Evolutionary conservation across 495 filamentous ascomycete species (phyloP), one percentile per base, ranked within the genome.

Genomic region (Lophiotrema nucula): DNA sequence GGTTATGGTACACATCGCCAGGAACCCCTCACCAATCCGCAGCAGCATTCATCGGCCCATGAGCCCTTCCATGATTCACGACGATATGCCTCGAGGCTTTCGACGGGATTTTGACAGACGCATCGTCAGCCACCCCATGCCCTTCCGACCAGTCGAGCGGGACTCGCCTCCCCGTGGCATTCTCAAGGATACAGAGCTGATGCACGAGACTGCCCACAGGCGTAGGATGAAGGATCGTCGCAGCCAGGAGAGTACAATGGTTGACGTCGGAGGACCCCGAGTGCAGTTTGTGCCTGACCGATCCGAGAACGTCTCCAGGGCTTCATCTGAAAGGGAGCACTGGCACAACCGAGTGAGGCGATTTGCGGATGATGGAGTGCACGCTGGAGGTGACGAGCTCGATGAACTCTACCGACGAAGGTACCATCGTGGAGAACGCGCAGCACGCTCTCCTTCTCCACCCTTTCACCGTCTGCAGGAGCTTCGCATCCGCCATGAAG

Each of bases 191-290:
- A 5, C 25, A 23, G 27, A 33, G 5, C 19, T 21, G 33, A 31
- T 28, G 28, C 18, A 44, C 35, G 37, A 56, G 24, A 56, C 45
- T 28, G 10, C 45, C 1, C 24, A 38, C 26, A 27, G 27, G 25
- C 33, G 25, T 18, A 1, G 13, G 21, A 27, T 27, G 45, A 50
- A 25, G 2, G 22, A 18, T 21, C 50, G 27, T 54, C 39, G 18
- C 6, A 62, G 59, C 23, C 5, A 31, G 1, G 59, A 52, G 37
- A 62, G 59, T 35, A 57, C 24, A 12, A 35, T 38, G 24, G 52
- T 56, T 13, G 59, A 62, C 35, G 33, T 57, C 13, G 60, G 60
- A 23, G 60, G 53, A 12, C 46, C 60, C 11, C 45, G 55, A 35
- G 60, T 64, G 4, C 60, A 64, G 27, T 64, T 64, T 26, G 24